Evolutionary conservation across 257 asterid genomes (phyloP), one percentile per base, ranked within the genome.

Genomic region (Lycium barbarum): DNA sequence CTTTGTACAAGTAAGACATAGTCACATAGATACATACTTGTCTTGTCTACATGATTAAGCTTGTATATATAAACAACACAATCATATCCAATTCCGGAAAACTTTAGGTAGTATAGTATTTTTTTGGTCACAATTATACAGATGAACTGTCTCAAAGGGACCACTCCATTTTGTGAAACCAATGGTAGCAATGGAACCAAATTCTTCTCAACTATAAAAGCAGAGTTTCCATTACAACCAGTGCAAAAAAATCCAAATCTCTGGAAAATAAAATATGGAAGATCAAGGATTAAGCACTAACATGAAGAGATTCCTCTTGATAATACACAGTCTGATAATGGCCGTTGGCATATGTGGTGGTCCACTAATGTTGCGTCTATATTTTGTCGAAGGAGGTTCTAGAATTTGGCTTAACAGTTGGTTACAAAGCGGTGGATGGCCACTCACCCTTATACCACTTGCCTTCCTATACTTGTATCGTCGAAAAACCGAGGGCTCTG

Each of bases 171-270:
- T 45, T 73, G 10, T 47, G 20, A 10, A 73, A 45, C 38, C 59
- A 73, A 73, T 20, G 0, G 7, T 47, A 7, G 54, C 12, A 1
- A n/a, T 45, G 22, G n/a, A 10, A 4, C 18, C 36, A 47, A 0
- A 47, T 45, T 43, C 33, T 18, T 71, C 55, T 45, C 80, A 73
- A 45, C 2, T 73, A 73, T 73, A 73, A 73, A 73, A 45, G 59
- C 55, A 20, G 18, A n/a, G 11, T 3, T 6, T 36, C 5, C 59
- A 47, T 18, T 73, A 3, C 58, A n/a, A 72, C 36, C 1, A 36
- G 12, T 43, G 3, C 38, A 55, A 55, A 14, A 14, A 55, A 0
- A 40, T 55, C 61, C n/a, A 55, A 55, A 14, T 55, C 61, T 14
- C 17, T 55, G n/a, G 61, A 55, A 17, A 40, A 40, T 40, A 3